Evolutionary conservation across 345 rosid genomes (phyloP), one percentile per base, ranked within the genome.

Genomic region (Rubroshorea leprosula): DNA sequence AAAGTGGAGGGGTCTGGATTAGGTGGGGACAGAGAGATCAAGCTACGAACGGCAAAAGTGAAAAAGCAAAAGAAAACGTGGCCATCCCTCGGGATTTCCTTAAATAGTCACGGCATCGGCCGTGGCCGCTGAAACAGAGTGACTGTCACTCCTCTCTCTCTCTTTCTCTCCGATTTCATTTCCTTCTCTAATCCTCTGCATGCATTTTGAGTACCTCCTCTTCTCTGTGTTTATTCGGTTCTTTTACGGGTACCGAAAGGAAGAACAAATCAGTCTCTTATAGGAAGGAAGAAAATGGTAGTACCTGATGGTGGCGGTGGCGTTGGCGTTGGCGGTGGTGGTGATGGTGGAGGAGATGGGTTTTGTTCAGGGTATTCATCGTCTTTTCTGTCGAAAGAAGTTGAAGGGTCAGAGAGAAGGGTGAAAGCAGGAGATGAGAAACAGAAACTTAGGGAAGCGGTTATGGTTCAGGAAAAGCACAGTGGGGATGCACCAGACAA

Each of bases 271-370:
- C 41, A 15, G 16, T 39, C 29, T 14, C 26, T 15, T 27, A 16
- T 5, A 12, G 0, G 26, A 26, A 23, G 15, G 23, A 18, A n/a
- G 14, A 19, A 48, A 31, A 69, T 57, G 81, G 58, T 24, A 45
- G 55, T 45, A 60, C 60, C 77, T 9, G 46, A 51, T 12, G 6
- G 15, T 9, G 46, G 0, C 39, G 48, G 61, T 38, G 49, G 50
- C 38, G n/a, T n/a, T n/a, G n/a, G n/a, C n/a, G n/a, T n/a, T 9
- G 46, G 49, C 16, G 6, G 15, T 9, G 46, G 0, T 26, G 48
- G 61, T 38, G 49, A 46, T 26, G 62, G 61, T 1, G 60, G 70
- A 24, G 60, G 70, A 21, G 69, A 61, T 41, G 49, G 26, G 14
- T 29, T 47, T 18, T 39, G 66, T 21, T 61, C 49, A 11, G 43